Conservation (phyloP, 495 filamentous ascomycete species). For the Poronia punctata region DNA sequence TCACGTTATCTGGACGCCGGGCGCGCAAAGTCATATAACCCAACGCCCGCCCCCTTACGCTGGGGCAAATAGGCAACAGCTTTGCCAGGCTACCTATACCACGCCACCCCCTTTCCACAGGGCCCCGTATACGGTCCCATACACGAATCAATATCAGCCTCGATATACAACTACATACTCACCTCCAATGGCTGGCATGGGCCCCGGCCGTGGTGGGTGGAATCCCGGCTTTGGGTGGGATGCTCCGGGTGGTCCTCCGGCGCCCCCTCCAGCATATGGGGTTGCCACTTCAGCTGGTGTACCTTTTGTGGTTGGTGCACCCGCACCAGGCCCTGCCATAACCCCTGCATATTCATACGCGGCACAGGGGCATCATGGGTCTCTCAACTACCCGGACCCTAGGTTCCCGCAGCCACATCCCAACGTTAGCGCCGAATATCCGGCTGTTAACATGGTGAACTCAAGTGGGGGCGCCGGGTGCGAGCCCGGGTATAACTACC, state of each 20-base stretch:
- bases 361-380: background rate
- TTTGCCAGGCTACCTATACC: too few relatives aligned
- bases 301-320: too few relatives aligned
- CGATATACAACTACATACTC: background rate
- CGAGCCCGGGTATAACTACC: slow-evolving; percentile 47
- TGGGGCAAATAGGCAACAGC: too few relatives aligned
- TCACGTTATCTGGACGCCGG: background rate
- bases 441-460: slow-evolving; percentile 49
- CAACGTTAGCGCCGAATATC: slow-evolving; percentile 39
- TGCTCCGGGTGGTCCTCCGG: background rate
- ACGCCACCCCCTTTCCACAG: too few relatives aligned
- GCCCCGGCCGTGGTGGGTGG: slow-evolving; percentile 6
- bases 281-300: too few relatives aligned
- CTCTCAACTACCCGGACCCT: slow-evolving; percentile 1
- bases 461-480: slow-evolving; percentile 48
- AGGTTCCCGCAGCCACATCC: slow-evolving; percentile 31
- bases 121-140: too few relatives aligned
- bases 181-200: background rate
- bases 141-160: background rate
- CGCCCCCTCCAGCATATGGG: too few relatives aligned
- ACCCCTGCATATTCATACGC: slow-evolving; percentile 1
- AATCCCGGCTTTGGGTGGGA: slow-evolving; percentile 10
- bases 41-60: too few relatives aligned
- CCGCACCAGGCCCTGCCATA: background rate
- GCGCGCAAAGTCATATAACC: background rate